Evolutionary conservation across 371 early-diverging fungal species (phyloP).

Genomic region (Cladochytrium tenue): DNA sequence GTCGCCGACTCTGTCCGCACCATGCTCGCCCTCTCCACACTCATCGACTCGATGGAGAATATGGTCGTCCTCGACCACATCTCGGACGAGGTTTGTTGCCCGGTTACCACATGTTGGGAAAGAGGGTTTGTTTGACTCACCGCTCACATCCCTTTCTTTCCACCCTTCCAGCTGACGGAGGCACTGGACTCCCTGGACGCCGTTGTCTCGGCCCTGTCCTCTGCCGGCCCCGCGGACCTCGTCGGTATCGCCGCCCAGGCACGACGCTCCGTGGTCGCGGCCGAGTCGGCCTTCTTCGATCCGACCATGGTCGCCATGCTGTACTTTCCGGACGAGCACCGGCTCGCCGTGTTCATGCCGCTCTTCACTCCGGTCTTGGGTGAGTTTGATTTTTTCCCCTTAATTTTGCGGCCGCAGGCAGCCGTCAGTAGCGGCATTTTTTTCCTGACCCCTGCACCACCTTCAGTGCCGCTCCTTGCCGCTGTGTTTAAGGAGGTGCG

Average conservation of each 20-base stretch:
- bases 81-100: slow-evolving; percentile 52
- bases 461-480: too few relatives aligned
- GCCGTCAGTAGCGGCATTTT: too few relatives aligned
- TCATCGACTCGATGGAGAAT: slow-evolving; percentile 79
- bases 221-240: not conserved
- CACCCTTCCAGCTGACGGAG: not conserved
- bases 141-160: not conserved
- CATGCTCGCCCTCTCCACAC: slow-evolving; percentile 72
- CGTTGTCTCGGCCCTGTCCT: not conserved
- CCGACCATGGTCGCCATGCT: slow-evolving; percentile 94
- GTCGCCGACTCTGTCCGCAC: slow-evolving; percentile 71
- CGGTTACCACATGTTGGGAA: not conserved
- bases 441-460: too few relatives aligned
- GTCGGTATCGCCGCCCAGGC: slow-evolving; percentile 3
- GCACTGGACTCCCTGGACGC: not conserved
- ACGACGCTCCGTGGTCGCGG: slow-evolving; percentile 63
- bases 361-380: slow-evolving; percentile 89
- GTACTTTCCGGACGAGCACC: slow-evolving; percentile 96
- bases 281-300: slow-evolving; percentile 93
- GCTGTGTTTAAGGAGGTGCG: too few relatives aligned
- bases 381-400: slow-evolving; percentile 9
- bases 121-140: not conserved
- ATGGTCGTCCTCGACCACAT: slow-evolving; percentile 92
- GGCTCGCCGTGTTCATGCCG: slow-evolving; percentile 95
- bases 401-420: too few relatives aligned